Conservation (phyloP, 1,284 basidiomycete genomes). For the Sphaerobolus stellatus region DNA sequence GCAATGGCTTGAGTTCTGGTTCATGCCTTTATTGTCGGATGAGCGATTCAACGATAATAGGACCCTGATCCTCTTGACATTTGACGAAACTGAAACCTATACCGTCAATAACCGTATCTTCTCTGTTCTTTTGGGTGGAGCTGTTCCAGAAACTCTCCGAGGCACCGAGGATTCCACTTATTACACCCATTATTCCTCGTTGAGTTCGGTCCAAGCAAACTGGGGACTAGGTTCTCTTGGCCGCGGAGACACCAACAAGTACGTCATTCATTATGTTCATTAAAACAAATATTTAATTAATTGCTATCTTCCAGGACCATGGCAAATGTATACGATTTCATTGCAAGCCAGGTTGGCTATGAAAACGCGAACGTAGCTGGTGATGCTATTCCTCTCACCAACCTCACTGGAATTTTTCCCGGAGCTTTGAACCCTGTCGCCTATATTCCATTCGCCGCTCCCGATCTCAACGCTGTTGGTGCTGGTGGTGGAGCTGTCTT, state of each 20-base stretch:
- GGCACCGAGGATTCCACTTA: slow-evolving; percentile 52
- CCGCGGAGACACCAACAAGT: slow-evolving; percentile 51
- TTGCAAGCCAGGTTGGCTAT: slow-evolving; percentile 42
- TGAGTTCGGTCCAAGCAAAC: slow-evolving; percentile 64
- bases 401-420: slow-evolving; percentile 29
- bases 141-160: slow-evolving; percentile 42
- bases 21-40: slow-evolving; percentile 52
- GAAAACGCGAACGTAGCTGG: slow-evolving; percentile 35
- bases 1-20: slow-evolving; percentile 53
- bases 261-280: not conserved
- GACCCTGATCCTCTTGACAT: slow-evolving; percentile 59
- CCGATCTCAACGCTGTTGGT: slow-evolving; percentile 35
- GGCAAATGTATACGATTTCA: slow-evolving; percentile 48
- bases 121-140: slow-evolving; percentile 52
- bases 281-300: not conserved
- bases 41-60: slow-evolving; percentile 47
- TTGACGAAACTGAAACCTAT: slow-evolving; percentile 54
- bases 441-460: slow-evolving; percentile 45
- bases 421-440: slow-evolving; percentile 34
- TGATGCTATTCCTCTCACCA: slow-evolving; percentile 32
- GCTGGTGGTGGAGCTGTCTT: slow-evolving; percentile 44
- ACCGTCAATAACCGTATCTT: slow-evolving; percentile 47
- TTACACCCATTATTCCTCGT: slow-evolving; percentile 66
- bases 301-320: slow-evolving; percentile 24
- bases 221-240: slow-evolving; percentile 62